phyloP scores from a whole-genome alignment of 805 yeast species.

The Nematodospora valgi region DNA sequence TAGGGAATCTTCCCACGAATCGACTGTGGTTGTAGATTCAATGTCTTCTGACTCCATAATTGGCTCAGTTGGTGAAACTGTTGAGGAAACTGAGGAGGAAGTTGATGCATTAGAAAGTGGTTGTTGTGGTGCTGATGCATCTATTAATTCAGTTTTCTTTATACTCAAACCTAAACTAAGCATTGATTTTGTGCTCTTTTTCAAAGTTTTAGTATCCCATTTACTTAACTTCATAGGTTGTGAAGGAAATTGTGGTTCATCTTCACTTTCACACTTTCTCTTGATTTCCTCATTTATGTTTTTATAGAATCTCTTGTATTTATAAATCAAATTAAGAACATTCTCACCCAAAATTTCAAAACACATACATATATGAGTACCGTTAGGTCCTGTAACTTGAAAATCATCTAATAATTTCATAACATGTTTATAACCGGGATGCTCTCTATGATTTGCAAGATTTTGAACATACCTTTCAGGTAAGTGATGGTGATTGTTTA shows the following conservation, averaged over 20 bases:
- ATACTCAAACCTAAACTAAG: conserved; percentile 17
- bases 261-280: not conserved
- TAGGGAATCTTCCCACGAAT: conserved; percentile 1
- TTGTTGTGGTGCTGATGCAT: not conserved
- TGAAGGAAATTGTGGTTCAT: not conserved
- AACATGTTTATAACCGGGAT: conserved; percentile 51
- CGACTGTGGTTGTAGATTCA: not conserved
- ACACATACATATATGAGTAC: conserved; percentile 63
- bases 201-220: conserved; percentile 17
- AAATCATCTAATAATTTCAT: conserved; percentile 56
- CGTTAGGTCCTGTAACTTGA: conserved; percentile 57
- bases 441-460: conserved; percentile 16
- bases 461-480: conserved; percentile 9
- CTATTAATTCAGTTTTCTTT: not conserved
- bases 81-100: conserved; percentile 1
- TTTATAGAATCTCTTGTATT: conserved; percentile 31
- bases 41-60: conserved; percentile 3
- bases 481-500: conserved; percentile 13
- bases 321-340: conserved; percentile 46
- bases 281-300: conserved; percentile 5
- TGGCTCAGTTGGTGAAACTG: conserved; percentile 5
- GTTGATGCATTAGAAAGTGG: not conserved
- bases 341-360: conserved; percentile 65
- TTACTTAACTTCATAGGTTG: conserved; percentile 14
- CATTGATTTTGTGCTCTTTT: conserved; percentile 19